A percentile compares a stretch with the other conserved stretches of the same genome.
phyloP scores from a whole-genome alignment of 768 basidiomycete species.

The Sarcodon sp. region DNA sequence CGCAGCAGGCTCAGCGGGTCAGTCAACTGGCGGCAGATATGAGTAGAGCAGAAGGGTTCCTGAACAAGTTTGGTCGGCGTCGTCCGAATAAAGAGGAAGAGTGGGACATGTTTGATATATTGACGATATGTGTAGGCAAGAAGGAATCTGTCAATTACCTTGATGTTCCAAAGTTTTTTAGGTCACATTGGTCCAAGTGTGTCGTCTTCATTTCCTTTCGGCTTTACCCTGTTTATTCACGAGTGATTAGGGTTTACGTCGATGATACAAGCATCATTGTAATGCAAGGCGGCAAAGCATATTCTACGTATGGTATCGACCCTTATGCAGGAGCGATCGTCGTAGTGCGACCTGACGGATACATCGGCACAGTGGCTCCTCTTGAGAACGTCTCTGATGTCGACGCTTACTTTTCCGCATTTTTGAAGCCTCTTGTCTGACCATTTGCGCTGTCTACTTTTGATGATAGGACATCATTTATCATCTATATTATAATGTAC shows the following conservation, averaged over 20 bases:
- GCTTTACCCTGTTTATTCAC: background rate
- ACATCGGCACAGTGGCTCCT: conserved; percentile 44
- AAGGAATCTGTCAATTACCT: conserved; percentile 28
- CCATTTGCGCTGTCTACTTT: too few relatives aligned
- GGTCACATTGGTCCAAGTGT: conserved; percentile 51
- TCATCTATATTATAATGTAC: too few relatives aligned
- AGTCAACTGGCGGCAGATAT: conserved; percentile 9
- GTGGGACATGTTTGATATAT: conserved; percentile 28
- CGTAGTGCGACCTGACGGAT: conserved; percentile 53
- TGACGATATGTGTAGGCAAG: conserved; percentile 23
- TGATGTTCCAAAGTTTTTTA: conserved; percentile 31
- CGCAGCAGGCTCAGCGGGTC: conserved; percentile 10
- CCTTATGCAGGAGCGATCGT: conserved; percentile 31
- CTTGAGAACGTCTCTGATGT: conserved; percentile 27
- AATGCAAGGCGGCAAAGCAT: conserved; percentile 37
- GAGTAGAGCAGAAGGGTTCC: conserved; percentile 9
- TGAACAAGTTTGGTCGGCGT: conserved; percentile 5
- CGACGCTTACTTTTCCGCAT: conserved; percentile 33
- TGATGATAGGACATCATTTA: too few relatives aligned
- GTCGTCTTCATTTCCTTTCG: conserved; percentile 8
- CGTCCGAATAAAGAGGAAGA: background rate
- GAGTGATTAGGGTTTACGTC: conserved; percentile 34
- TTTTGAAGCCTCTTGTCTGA: conserved; percentile 16
- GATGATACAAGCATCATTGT: conserved; percentile 40
- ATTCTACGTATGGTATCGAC: conserved; percentile 40